Conservation (phyloP, 176 grass and related monocot genomes). For the Oryza longistaminata region DNA sequence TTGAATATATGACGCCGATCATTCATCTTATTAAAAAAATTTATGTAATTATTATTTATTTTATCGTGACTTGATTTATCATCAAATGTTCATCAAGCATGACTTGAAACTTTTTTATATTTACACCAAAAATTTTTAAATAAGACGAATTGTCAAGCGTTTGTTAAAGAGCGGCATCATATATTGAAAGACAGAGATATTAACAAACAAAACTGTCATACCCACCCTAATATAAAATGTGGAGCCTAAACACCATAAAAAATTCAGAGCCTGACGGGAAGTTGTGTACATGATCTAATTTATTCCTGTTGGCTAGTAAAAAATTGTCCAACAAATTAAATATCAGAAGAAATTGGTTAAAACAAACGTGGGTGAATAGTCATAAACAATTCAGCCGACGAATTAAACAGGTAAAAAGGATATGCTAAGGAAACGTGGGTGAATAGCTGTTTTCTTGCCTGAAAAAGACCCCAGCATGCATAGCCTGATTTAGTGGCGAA, state of each 20-base stretch:
- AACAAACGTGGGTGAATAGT: neutral
- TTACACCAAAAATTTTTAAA: too few species aligned
- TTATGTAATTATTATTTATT: too few species aligned
- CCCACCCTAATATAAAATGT: neutral
- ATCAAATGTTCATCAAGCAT: too few species aligned
- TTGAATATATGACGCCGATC: too few species aligned
- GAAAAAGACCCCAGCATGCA: neutral
- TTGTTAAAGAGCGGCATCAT: too few species aligned
- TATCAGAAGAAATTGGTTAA: neutral
- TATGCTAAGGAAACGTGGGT: neutral
- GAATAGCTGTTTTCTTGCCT: neutral
- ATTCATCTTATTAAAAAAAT: too few species aligned
- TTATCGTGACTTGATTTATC: too few species aligned
- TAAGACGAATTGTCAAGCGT: too few species aligned
- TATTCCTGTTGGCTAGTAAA: neutral
- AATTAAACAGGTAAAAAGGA: neutral
- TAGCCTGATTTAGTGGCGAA: neutral
- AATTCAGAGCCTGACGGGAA: neutral
- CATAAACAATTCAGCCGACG: neutral
- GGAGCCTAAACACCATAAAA: neutral
- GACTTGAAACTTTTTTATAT: too few species aligned
- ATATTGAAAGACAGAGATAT: too few species aligned
- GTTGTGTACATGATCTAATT: neutral
- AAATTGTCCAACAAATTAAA: neutral
- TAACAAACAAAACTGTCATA: neutral